These are phyloP conservation scores for Phytophthora vignae DNA, from an alignment of 352 stramenopile species.

Conservation along the genomic window DNA sequence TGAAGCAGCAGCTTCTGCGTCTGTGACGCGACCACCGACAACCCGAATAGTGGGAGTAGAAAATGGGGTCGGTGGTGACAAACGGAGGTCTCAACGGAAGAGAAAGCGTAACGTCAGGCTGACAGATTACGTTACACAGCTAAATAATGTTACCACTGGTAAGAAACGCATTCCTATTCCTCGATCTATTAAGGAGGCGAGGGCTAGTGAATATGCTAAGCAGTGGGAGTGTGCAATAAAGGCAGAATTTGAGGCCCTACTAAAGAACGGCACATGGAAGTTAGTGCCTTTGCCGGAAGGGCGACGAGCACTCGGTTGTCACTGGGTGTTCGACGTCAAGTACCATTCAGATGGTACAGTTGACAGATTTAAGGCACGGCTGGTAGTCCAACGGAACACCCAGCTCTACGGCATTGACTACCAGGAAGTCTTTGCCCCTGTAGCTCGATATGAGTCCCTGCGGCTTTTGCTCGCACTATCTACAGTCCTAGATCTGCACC, in stretches of 20 bases:
- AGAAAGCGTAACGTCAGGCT: not conserved
- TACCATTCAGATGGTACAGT: not conserved
- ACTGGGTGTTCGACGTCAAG: not conserved
- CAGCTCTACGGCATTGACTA: not conserved
- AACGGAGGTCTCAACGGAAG: not conserved
- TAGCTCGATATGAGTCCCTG: not conserved
- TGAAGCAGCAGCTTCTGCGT: not conserved
- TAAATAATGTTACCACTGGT: not conserved
- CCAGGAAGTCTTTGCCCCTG: not conserved
- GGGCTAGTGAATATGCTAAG: not conserved
- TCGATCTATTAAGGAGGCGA: not conserved
- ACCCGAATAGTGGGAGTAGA: not conserved
- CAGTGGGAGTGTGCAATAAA: not conserved
- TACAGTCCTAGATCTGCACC: not conserved
- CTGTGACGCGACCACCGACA: not conserved
- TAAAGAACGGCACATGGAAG: too few species aligned
- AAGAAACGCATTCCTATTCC: not conserved
- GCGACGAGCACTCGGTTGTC: too few species aligned
- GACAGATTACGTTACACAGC: not conserved
- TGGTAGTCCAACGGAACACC: too few species aligned
- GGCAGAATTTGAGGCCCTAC: too few species aligned
- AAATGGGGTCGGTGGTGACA: not conserved
- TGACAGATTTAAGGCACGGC: not conserved
- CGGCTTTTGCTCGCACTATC: not conserved
- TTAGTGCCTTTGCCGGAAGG: too few species aligned